Conservation (phyloP, 2,329 filamentous ascomycete species). For the Didymella sp. region DNA sequence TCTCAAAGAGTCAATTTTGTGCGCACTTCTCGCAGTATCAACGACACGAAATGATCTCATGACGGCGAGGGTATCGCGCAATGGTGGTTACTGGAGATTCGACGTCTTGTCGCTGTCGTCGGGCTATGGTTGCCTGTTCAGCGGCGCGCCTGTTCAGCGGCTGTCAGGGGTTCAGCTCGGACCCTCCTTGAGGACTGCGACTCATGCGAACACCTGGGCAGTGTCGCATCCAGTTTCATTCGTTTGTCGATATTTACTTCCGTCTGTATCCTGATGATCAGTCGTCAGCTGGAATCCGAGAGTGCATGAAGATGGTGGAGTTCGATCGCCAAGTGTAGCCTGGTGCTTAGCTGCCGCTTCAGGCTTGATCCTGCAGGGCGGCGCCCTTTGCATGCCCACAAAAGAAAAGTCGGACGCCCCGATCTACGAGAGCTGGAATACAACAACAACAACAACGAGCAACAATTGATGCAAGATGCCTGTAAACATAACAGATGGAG, state of each 20-base stretch:
- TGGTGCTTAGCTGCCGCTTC: background rate
- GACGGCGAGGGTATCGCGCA: no score
- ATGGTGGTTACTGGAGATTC: no score
- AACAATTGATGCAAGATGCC: background rate
- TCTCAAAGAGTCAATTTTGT: no score
- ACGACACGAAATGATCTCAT: no score
- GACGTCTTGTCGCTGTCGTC: background rate
- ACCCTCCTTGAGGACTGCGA: background rate
- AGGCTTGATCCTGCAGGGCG: background rate
- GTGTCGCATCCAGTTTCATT: background rate
- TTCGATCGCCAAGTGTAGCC: background rate
- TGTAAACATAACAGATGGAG: background rate
- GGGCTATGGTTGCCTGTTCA: background rate
- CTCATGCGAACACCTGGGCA: background rate
- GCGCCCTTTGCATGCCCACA: background rate
- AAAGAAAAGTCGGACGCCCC: background rate
- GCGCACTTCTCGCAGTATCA: no score
- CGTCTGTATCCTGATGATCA: background rate
- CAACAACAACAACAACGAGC: background rate
- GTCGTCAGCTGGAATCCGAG: background rate
- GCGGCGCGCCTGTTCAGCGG: no score
- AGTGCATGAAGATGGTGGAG: background rate
- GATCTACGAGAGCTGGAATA: background rate
- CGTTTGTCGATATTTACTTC: background rate
- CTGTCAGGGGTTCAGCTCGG: background rate